These are phyloP conservation scores for Aspergillus pseudotamarii DNA, from an alignment of 2,329 filamentous ascomycete species.

Conservation along the genomic window DNA sequence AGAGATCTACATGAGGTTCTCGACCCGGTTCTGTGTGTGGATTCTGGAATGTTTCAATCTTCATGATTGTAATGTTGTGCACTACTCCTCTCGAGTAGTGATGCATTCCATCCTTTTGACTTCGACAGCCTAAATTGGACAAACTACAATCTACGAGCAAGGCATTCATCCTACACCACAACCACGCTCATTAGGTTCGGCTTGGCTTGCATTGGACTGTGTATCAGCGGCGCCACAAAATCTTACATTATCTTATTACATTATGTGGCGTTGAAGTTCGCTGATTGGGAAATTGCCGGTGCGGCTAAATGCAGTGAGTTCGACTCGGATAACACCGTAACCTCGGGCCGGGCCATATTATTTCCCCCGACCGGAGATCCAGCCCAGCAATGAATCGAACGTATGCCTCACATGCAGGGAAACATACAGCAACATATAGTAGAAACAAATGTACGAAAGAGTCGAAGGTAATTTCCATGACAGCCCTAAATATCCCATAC, in stretches of 20 bases:
- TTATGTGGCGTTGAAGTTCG: background rate
- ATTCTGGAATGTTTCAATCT: background rate
- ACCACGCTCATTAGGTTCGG: background rate
- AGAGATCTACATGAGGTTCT: background rate
- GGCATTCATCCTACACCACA: background rate
- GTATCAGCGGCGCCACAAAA: background rate
- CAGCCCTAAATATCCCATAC: background rate
- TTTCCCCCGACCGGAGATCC: background rate
- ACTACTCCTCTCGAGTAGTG: background rate
- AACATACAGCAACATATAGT: too few relatives aligned
- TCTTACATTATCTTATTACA: background rate
- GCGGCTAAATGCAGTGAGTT: too few relatives aligned
- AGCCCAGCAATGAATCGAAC: too few relatives aligned
- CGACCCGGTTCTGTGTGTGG: too few relatives aligned
- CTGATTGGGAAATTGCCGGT: background rate
- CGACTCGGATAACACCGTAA: background rate
- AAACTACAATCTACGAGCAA: background rate
- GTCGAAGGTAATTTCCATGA: background rate
- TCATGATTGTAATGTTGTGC: background rate
- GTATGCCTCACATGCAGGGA: too few relatives aligned
- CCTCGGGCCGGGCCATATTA: background rate
- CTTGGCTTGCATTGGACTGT: background rate
- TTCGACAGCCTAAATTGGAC: background rate
- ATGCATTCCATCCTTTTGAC: background rate
- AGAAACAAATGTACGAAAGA: background rate